Evolutionary conservation across 352 stramenopile species (phyloP).

Genomic region (Phytophthora palmivora): DNA sequence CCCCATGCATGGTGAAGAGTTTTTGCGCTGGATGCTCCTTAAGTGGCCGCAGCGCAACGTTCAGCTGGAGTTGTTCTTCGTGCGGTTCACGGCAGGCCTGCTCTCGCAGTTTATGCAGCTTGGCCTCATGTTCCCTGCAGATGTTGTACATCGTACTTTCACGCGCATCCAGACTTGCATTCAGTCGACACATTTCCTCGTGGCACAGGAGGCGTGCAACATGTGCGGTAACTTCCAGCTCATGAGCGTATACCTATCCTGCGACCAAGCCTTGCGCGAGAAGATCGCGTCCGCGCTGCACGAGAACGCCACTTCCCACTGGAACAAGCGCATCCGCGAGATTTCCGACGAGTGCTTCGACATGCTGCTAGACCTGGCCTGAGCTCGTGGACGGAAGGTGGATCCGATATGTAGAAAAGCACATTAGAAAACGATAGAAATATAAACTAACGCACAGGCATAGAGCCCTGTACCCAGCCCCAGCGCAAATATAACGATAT

Average conservation of each 20-base stretch:
- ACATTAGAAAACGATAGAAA: constrained; percentile 43
- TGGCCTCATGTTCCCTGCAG: constrained; percentile 55
- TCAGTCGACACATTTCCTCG: constrained; percentile 73
- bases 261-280: constrained; percentile 61
- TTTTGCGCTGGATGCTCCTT: constrained; percentile 71
- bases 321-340: constrained; percentile 81
- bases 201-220: constrained; percentile 73
- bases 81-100: constrained; percentile 68
- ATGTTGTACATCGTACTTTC: constrained; percentile 61
- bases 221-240: constrained; percentile 72
- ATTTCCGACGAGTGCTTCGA: constrained; percentile 86
- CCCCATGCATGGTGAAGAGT: constrained; percentile 63
- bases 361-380: constrained; percentile 81
- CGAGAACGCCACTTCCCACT: constrained; percentile 68
- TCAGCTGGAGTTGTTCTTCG: constrained; percentile 77
- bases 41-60: constrained; percentile 82
- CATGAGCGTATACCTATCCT: constrained; percentile 73
- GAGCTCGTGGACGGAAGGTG: constrained; percentile 1
- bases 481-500: constrained; percentile 29
- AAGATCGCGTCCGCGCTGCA: constrained; percentile 71
- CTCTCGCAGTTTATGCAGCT: constrained; percentile 68
- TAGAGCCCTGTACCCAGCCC: constrained; percentile 26
- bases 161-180: constrained; percentile 59
- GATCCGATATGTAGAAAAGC: constrained; percentile 6
- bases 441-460: constrained; percentile 33